A percentile compares a stretch with the other conserved stretches of the same genome.
Conservation (phyloP, 768 basidiomycete species). For the Asterophora parasitica region DNA sequence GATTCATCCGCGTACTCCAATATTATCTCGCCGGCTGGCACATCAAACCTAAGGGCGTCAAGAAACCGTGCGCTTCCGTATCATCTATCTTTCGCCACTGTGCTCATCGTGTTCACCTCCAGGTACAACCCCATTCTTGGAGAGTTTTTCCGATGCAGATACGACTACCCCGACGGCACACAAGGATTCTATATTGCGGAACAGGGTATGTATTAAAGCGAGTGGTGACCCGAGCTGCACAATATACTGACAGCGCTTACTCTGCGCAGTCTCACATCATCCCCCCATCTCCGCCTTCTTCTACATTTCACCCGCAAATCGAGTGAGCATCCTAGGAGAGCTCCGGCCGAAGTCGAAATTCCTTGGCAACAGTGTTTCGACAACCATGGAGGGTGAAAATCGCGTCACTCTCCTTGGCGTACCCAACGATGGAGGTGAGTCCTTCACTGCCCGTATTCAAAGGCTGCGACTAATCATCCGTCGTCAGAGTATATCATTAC, state of each 20-base stretch:
- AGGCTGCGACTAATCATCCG: conserved; percentile 5
- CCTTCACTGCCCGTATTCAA: conserved; percentile 1
- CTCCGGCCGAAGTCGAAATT: conserved; percentile 94
- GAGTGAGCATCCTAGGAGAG: conserved; percentile 84
- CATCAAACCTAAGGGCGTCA: conserved; percentile 98
- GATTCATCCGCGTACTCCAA: conserved; percentile 86
- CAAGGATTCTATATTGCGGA: conserved; percentile 95
- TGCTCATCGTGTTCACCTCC: conserved; percentile 6
- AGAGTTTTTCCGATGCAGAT: conserved; percentile 96
- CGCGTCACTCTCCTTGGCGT: conserved; percentile 77
- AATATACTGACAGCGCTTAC: background rate
- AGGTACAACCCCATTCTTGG: conserved; percentile 97
- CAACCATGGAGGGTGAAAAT: conserved; percentile 95
- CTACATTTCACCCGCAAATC: conserved; percentile 90
- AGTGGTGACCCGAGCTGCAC: background rate
- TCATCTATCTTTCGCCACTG: conserved; percentile 4
- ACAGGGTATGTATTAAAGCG: conserved; percentile 54
- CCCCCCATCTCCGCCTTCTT: conserved; percentile 94
- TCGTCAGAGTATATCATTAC: conserved; percentile 74
- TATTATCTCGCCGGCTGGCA: conserved; percentile 99
- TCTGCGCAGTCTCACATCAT: conserved; percentile 81
- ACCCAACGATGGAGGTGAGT: conserved; percentile 82
- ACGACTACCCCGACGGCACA: conserved; percentile 86
- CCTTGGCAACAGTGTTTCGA: conserved; percentile 94
- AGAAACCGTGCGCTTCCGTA: conserved; percentile 87